phyloP scores from a whole-genome alignment of 495 filamentous ascomycete genomes.

The Penicillium robsamsonii region DNA sequence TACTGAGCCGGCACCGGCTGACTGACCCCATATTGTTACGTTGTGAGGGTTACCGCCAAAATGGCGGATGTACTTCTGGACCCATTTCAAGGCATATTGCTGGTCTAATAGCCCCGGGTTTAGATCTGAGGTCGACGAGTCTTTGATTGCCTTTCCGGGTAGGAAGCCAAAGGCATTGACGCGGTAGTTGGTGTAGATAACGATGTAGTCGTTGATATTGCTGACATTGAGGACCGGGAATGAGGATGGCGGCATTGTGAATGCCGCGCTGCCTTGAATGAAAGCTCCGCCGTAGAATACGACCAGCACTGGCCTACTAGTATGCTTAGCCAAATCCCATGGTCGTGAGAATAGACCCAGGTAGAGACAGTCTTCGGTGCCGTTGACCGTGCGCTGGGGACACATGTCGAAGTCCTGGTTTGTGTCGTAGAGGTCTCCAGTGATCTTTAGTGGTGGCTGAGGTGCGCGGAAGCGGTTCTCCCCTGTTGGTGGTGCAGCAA shows the following conservation, averaged over 20 bases:
- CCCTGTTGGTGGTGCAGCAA: slow-evolving; percentile 55
- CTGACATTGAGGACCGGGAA: slow-evolving; percentile 57
- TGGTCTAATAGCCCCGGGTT: slow-evolving; percentile 52
- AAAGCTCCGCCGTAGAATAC: slow-evolving; percentile 63
- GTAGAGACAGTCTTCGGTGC: slow-evolving; percentile 62
- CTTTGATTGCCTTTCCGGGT: slow-evolving; percentile 50
- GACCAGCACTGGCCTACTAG: slow-evolving; percentile 55
- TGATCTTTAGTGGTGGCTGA: slow-evolving; percentile 48
- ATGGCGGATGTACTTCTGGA: slow-evolving; percentile 49
- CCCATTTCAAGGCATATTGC: slow-evolving; percentile 53
- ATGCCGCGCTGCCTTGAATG: slow-evolving; percentile 55
- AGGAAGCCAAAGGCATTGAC: slow-evolving; percentile 60
- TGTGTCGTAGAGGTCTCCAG: slow-evolving; percentile 51
- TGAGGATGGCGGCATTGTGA: slow-evolving; percentile 52
- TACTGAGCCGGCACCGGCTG: slow-evolving; percentile 56
- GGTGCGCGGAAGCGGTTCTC: slow-evolving; percentile 56
- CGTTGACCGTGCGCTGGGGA: slow-evolving; percentile 56
- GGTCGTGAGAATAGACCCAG: slow-evolving; percentile 58
- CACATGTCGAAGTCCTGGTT: slow-evolving; percentile 57
- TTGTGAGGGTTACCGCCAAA: slow-evolving; percentile 51
- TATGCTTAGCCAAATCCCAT: slow-evolving; percentile 37
- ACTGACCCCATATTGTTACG: slow-evolving; percentile 54
- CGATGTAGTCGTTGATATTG: slow-evolving; percentile 46
- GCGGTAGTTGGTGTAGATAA: slow-evolving; percentile 55
- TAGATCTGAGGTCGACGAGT: slow-evolving; percentile 46